phyloP scores from a whole-genome alignment of 1,139 yeast species.

The Magnusiomyces fungicola region DNA sequence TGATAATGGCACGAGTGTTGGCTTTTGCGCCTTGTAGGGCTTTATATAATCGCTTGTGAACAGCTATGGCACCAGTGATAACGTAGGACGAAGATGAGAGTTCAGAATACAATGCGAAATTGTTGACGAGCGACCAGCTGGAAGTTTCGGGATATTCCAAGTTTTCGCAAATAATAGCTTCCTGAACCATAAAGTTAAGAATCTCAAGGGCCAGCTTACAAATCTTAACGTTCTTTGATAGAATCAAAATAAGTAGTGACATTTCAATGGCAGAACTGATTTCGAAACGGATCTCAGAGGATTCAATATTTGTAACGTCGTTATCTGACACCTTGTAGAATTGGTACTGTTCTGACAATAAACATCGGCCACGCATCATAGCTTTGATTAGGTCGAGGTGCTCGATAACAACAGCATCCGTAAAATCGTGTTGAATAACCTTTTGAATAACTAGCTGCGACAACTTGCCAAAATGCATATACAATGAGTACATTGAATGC shows the following conservation, averaged over 20 bases:
- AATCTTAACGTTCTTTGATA: slow-evolving; percentile 52
- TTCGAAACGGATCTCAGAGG: slow-evolving; percentile 25
- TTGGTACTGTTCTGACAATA: slow-evolving; percentile 28
- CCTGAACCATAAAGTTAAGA: slow-evolving; percentile 42
- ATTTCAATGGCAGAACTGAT: slow-evolving; percentile 38
- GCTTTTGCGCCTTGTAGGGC: slow-evolving; percentile 46
- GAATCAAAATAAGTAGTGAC: slow-evolving; percentile 42
- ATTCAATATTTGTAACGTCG: slow-evolving; percentile 22
- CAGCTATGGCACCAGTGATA: slow-evolving; percentile 69
- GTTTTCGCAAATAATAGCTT: slow-evolving; percentile 28
- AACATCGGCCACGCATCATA: slow-evolving; percentile 17
- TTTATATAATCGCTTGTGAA: slow-evolving; percentile 59
- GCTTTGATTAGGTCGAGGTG: slow-evolving; percentile 25
- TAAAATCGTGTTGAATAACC: slow-evolving; percentile 2
- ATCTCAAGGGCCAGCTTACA: slow-evolving; percentile 47
- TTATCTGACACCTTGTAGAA: slow-evolving; percentile 23
- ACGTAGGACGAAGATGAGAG: slow-evolving; percentile 53
- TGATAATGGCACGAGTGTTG: slow-evolving; percentile 54
- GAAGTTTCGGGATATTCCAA: slow-evolving; percentile 20
- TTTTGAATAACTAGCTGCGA: slow-evolving; percentile 6
- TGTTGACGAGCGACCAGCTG: slow-evolving; percentile 30
- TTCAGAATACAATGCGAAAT: slow-evolving; percentile 36
- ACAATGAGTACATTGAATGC: slow-evolving; percentile 9
- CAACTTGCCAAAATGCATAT: slow-evolving; percentile 9
- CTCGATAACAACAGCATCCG: slow-evolving; percentile 19